A percentile compares a stretch with the other conserved stretches of the same genome.
Evolutionary conservation across 306 rosid species (phyloP).

Genomic region (Erythrophleum fordii): DNA sequence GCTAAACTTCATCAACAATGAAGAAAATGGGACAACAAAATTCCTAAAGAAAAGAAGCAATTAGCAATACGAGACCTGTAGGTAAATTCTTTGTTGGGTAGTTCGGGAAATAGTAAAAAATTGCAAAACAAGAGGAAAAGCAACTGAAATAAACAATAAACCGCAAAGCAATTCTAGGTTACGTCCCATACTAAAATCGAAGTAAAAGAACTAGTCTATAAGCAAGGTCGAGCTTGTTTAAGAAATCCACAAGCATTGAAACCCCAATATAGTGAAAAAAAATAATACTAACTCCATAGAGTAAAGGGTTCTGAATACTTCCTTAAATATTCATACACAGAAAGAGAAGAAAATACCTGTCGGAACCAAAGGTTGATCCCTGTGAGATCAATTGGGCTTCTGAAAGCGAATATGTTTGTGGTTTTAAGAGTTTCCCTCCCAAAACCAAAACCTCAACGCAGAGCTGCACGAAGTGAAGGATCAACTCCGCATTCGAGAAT

Average conservation of each 20-base stretch:
- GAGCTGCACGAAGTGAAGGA: neutral
- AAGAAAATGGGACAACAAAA: neutral
- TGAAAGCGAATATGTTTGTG: neutral
- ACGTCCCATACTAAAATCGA: neutral
- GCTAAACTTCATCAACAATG: neutral
- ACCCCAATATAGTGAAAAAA: neutral
- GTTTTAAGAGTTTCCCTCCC: slow-evolving; percentile 48
- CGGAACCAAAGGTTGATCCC: neutral
- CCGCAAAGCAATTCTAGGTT: neutral
- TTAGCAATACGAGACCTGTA: neutral
- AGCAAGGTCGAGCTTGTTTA: slow-evolving; percentile 16
- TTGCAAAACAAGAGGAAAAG: neutral
- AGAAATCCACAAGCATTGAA: slow-evolving; percentile 4
- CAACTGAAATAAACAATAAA: neutral
- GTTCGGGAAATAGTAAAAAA: neutral
- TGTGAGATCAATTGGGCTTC: slow-evolving; percentile 2
- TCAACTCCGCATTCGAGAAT: neutral
- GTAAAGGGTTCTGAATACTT: neutral
- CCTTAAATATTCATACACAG: neutral
- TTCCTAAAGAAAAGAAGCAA: neutral
- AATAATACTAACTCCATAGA: neutral
- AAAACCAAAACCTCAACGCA: neutral
- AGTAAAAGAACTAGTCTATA: neutral
- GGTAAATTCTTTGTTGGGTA: neutral
- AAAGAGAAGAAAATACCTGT: slow-evolving; percentile 40